Evolutionary conservation across 2,329 filamentous ascomycete species (phyloP).

Genomic region (Colletotrichum orbiculare): DNA sequence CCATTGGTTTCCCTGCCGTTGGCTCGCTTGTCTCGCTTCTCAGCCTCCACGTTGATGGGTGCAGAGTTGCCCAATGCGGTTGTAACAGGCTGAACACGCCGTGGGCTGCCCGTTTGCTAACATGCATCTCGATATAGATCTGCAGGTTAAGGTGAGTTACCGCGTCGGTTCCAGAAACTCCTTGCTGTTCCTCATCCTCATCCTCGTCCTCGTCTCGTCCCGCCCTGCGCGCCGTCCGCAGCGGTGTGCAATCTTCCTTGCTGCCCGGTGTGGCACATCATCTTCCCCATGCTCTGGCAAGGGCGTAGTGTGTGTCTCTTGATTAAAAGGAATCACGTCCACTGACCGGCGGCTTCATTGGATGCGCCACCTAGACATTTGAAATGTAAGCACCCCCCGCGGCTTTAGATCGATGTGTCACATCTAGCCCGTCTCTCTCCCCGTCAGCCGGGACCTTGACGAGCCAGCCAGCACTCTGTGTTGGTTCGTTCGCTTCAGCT

Average conservation of each 20-base stretch:
- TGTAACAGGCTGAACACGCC: conserved; percentile 11
- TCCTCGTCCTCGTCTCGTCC: neutral
- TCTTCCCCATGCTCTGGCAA: no score
- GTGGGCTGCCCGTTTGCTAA: conserved; percentile 9
- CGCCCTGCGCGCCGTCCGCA: no score
- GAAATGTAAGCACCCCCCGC: conserved; percentile 22
- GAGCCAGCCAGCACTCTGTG: no score
- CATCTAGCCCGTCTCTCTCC: no score
- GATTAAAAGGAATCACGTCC: no score
- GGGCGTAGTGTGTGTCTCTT: no score
- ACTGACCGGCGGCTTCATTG: conserved; percentile 7
- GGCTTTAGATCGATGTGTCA: no score
- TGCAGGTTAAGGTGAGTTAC: conserved; percentile 30
- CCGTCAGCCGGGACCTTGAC: no score
- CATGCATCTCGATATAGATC: conserved; percentile 15
- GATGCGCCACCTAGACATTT: conserved; percentile 12
- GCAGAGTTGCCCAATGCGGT: conserved; percentile 4
- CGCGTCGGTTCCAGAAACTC: neutral
- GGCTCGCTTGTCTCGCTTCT: neutral
- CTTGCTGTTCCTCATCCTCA: neutral
- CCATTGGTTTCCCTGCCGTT: neutral
- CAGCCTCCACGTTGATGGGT: no score
- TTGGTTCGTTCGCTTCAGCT: neutral
- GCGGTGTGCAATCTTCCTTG: no score
- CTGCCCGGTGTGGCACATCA: no score